Base-by-base conservation (phyloP, 2,329 filamentous ascomycete genomes). In the Arthrobotrys conoides region DNA sequence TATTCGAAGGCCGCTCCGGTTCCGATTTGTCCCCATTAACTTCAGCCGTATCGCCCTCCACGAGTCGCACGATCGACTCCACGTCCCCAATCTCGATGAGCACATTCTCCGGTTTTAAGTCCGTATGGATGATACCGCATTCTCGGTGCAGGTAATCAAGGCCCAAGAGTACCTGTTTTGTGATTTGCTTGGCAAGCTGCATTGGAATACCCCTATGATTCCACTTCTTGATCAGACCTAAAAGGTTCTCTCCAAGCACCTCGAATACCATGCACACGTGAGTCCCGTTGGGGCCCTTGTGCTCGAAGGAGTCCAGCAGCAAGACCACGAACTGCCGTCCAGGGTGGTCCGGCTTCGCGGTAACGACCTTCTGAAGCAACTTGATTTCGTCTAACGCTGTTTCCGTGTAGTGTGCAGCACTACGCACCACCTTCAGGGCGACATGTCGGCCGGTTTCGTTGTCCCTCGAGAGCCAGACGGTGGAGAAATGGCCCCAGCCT, bases 241-340 rank as follows among this genome's bases (percentile, higher is more conserved):
- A 95, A 67, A 98, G 87, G 80, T 98, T 86, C 83, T 98, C 98
- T 94, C 96, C 96, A 71, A 99, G 86, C 2, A 99, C 96, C 85
- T 99, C 96, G 83, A 99, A 99, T 5, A 99, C 96, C 95, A 99
- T 98, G 87, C 96, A 99, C 76, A 98, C 94, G 83, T 99, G 96
- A 65, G 93, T 92, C 61, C 96, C 96, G 83, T 99, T 96, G 51
- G 95, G 95, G 9, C 96, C 96, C 85, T 96, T 96, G 86, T 98
- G 96, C 84, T 97, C 95, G 84, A 99, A 99, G 0, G 93, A 97
- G 85, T 98, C 95, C 82, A 98, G 89, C 20, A 79, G 88, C 85
- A 94, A 97, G 84, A 99, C 96, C 80, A 98, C 96, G 83, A 98
- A 95, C 84, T 93, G 93, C 81, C 95, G 91, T 83, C 96, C 96